phyloP scores from a whole-genome alignment of 2,329 filamentous ascomycete genomes.

The Aureobasidium sp. region DNA sequence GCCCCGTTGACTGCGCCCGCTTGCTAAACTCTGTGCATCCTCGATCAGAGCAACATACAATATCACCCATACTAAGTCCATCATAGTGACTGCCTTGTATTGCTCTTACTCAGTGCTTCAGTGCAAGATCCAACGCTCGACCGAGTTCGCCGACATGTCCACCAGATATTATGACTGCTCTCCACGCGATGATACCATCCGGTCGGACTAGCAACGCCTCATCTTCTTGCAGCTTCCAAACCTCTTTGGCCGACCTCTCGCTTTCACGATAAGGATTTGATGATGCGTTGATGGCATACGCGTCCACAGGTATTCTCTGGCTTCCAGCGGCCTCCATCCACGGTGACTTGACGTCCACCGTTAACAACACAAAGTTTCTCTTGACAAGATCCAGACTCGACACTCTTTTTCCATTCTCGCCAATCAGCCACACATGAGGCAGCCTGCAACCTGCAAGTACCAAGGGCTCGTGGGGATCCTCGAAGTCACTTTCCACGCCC shows the following conservation, averaged over 20 bases:
- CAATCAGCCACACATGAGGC: not conserved
- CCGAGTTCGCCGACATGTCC: not conserved
- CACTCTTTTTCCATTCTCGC: not conserved
- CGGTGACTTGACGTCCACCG: not conserved
- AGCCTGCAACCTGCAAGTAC: not conserved
- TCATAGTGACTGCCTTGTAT: not conserved
- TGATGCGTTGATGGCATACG: not conserved
- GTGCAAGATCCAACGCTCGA: not conserved
- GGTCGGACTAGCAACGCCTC: not conserved
- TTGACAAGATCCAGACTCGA: conserved; percentile 12
- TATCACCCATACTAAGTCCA: not conserved
- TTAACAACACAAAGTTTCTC: not conserved
- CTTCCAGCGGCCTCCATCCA: not conserved
- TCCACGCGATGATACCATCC: not conserved
- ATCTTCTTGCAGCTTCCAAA: not conserved
- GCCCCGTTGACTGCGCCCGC: not conserved
- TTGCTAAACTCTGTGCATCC: not conserved
- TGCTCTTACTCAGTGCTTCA: not conserved
- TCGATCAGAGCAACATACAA: not conserved
- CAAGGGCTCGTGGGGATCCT: not conserved
- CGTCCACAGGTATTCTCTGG: not conserved
- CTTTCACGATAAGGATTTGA: not conserved
- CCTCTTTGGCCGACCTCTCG: not conserved
- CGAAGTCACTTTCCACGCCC: not conserved
- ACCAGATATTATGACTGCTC: not conserved